Base-by-base conservation (phyloP, 345 rosid species). In the Eucalyptus regnans region DNA sequence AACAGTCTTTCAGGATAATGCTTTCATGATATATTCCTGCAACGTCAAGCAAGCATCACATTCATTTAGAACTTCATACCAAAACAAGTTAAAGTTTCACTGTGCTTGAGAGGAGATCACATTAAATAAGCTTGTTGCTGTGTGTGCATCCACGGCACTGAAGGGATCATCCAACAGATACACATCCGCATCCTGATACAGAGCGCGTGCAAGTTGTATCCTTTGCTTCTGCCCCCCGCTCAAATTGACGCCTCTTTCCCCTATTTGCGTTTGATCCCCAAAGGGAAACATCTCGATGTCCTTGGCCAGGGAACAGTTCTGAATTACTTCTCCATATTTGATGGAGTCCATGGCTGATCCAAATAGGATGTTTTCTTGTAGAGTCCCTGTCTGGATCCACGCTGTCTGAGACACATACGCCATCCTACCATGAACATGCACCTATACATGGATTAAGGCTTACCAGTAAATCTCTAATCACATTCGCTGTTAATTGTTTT, bases 141-240 rank as follows among this genome's bases (percentile, higher is more conserved):
- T 95, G 22, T 94, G 93, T 18, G 95, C 97, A 90, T 95, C 97
- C 22, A 95, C 93, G 66, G 96, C 95, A 37, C 96, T 94, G 87
- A 95, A 93, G 9, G 96, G 96, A 90, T 95, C 95, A 86, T 94
- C 96, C 88, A 95, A 86, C 60, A 95, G 93, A 90, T 93, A 95
- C 16, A 95, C 62, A 90, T 95, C 96, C 5, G 95, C 94, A 62
- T 93, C 91, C 76, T 91, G 93, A 91, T 94, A 94, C 6, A 95
- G 68, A 10, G 96, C 96, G 5, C 94, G 94, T 1, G 94, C 96
- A 60, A 95, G 92, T 83, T 95, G 96, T 89, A 95, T 56, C 60
- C 95, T 88, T 62, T 95, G 96, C 88, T 94, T 95, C 88, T 94
- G 95, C 44, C 95, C 96, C 43, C 94, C 94, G 7, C 95, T 94